Conservation (phyloP, 1,284 basidiomycete species). For the Schizophyllum amplum region DNA sequence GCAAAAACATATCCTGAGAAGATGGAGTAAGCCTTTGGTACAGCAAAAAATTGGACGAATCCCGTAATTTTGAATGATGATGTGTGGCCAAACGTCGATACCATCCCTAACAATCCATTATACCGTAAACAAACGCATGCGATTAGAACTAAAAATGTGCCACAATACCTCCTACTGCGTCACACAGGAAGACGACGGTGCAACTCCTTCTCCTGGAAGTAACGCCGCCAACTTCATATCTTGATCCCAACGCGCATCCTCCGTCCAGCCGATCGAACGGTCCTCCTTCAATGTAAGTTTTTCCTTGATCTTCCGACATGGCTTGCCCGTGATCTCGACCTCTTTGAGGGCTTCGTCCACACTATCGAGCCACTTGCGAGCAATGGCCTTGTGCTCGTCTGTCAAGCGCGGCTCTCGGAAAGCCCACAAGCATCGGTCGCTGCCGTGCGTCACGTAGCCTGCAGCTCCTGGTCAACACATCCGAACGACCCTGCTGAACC, state of each 20-base stretch:
- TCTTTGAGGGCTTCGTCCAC: constrained; percentile 33
- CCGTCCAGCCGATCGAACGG: constrained; percentile 43
- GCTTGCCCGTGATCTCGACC: constrained; percentile 26
- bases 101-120: too few relatives aligned
- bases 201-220: constrained; percentile 18
- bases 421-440: constrained; percentile 41
- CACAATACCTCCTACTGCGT: too few relatives aligned
- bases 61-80: too few relatives aligned
- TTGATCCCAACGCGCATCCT: constrained; percentile 42
- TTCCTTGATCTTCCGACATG: constrained; percentile 25
- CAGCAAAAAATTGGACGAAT: constrained; percentile 27
- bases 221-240: constrained; percentile 26
- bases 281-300: constrained; percentile 44
- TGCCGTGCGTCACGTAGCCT: constrained; percentile 66
- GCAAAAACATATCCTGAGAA: constrained; percentile 66
- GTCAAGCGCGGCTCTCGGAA: constrained; percentile 28
- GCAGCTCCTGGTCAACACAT: not conserved
- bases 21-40: constrained; percentile 45
- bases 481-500: constrained; percentile 11
- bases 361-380: constrained; percentile 42
- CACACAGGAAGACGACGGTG: too few relatives aligned
- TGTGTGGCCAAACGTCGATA: too few relatives aligned
- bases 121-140: too few relatives aligned
- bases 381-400: constrained; percentile 33
- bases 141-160: too few relatives aligned